Evolutionary conservation across 75 land plant genomes (phyloP).

Genomic region (Pinus taeda): DNA sequence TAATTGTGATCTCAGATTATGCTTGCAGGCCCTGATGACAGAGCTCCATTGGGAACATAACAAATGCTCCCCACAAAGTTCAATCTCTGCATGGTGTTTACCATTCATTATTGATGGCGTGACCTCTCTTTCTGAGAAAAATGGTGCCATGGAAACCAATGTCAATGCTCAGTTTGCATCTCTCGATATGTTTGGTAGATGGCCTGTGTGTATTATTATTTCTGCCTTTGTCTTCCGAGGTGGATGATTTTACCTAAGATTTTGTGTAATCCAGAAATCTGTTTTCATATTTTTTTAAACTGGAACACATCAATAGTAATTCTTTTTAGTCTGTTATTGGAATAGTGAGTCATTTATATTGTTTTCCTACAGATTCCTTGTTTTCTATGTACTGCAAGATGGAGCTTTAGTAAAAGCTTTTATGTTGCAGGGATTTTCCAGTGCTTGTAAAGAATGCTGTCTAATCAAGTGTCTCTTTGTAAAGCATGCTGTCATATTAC

Average conservation of each 20-base stretch:
- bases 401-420: background rate
- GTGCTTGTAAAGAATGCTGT: background rate
- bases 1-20: conserved; percentile 44
- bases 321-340: background rate
- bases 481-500: conserved; percentile 1
- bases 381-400: background rate
- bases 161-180: background rate
- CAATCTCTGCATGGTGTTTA: background rate
- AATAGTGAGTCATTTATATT: background rate
- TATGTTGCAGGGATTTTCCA: background rate
- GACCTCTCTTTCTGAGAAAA: background rate
- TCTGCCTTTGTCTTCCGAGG: background rate
- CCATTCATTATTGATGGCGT: background rate
- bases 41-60: conserved; percentile 34
- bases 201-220: background rate
- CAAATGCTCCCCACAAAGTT: background rate
- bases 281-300: background rate
- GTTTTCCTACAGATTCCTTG: too few relatives aligned
- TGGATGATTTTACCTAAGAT: background rate
- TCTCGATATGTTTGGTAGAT: background rate
- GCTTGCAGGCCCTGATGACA: conserved; percentile 75
- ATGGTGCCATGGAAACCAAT: background rate
- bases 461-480: background rate
- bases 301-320: background rate
- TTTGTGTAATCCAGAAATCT: too few relatives aligned